phyloP scores from a whole-genome alignment of 495 filamentous ascomycete genomes.

The Hypoxylon trugodes region DNA sequence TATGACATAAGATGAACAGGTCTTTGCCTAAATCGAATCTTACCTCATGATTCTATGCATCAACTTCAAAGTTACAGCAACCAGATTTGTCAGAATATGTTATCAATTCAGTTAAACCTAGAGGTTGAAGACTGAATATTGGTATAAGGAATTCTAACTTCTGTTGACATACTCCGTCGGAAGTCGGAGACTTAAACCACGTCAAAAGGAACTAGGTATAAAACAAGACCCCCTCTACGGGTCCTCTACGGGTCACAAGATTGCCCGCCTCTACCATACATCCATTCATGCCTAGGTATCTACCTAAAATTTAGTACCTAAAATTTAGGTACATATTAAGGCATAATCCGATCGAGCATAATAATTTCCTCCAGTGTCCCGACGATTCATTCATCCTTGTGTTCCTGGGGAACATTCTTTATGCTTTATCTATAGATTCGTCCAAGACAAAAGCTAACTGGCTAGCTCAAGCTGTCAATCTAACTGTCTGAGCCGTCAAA shows the following conservation, averaged over 20 bases:
- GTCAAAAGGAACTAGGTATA: conserved; percentile 7
- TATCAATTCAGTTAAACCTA: conserved; percentile 4
- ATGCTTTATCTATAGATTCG: no score
- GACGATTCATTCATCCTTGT: conserved; percentile 34
- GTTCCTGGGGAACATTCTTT: conserved; percentile 19
- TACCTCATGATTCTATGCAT: no score
- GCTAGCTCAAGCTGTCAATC: no score
- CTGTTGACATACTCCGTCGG: conserved; percentile 7
- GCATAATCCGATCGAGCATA: conserved; percentile 42
- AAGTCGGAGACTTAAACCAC: conserved; percentile 13
- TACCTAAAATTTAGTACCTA: no score
- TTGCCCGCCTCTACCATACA: conserved; percentile 25
- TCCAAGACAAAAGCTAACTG: no score
- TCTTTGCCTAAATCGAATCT: background rate
- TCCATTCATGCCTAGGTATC: no score
- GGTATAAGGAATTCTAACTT: no score
- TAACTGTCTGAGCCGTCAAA: no score
- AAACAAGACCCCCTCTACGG: conserved; percentile 5
- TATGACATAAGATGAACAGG: conserved; percentile 9
- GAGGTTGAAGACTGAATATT: no score
- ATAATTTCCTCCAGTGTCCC: conserved; percentile 30
- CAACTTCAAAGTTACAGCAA: conserved; percentile 13
- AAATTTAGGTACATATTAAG: no score
- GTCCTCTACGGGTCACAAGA: conserved; percentile 19
- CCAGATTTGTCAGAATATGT: conserved; percentile 9